phyloP scores from a whole-genome alignment of 805 yeast genomes.

The Lipomyces sp. region DNA sequence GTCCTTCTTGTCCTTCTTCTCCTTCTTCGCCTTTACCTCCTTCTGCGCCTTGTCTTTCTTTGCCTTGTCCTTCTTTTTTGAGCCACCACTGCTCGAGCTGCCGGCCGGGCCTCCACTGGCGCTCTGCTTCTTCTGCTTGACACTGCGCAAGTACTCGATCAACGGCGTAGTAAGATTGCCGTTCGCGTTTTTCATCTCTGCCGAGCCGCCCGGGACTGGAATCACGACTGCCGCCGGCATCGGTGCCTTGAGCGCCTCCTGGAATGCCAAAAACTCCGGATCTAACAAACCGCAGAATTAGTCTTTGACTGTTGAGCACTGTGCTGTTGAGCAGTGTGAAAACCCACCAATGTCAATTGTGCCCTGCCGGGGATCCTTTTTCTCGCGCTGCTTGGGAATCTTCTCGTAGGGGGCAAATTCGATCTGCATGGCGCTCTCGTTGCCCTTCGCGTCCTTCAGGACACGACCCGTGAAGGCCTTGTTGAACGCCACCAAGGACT shows the following conservation, averaged over 20 bases:
- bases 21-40: constrained; percentile 3
- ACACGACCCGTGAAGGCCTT: constrained; percentile 35
- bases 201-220: not conserved
- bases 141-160: constrained; percentile 26
- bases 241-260: constrained; percentile 32
- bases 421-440: constrained; percentile 21
- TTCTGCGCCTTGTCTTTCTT: constrained; percentile 8
- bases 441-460: constrained; percentile 33
- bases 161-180: constrained; percentile 21
- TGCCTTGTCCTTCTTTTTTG: constrained; percentile 4
- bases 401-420: constrained; percentile 34
- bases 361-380: constrained; percentile 33
- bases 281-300: constrained; percentile 29
- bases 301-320: no score
- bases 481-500: constrained; percentile 37
- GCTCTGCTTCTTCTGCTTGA: constrained; percentile 30
- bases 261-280: constrained; percentile 36
- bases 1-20: not conserved
- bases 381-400: constrained; percentile 9
- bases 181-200: not conserved
- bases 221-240: not conserved
- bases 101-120: constrained; percentile 25
- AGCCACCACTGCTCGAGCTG: constrained; percentile 5
- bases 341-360: constrained; percentile 33
- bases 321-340: no score